phyloP scores from a whole-genome alignment of 116 monocot species.

The Trichopus zeylanicus region DNA sequence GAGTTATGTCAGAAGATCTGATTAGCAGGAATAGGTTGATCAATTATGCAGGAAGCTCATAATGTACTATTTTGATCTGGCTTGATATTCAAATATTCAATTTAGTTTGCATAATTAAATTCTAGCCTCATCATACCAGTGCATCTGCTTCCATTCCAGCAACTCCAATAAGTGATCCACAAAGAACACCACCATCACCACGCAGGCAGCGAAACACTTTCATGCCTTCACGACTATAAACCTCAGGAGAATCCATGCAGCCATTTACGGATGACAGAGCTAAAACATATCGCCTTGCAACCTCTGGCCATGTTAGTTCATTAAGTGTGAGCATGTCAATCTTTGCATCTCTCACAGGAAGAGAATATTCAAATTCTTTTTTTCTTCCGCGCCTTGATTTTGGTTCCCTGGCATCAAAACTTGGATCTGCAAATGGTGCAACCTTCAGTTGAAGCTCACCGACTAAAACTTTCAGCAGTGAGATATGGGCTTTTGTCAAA shows the following conservation, averaged over 20 bases:
- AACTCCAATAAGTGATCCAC: constrained; percentile 84
- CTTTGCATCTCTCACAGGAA: constrained; percentile 48
- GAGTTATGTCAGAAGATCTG: too few species aligned
- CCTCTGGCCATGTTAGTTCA: constrained; percentile 93
- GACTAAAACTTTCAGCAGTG: constrained; percentile 75
- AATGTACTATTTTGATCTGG: too few species aligned
- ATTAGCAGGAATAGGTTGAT: too few species aligned
- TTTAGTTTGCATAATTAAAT: too few species aligned
- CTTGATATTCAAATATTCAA: too few species aligned
- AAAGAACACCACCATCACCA: constrained; percentile 94
- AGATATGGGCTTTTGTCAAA: constrained; percentile 59
- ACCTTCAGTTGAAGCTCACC: constrained; percentile 62
- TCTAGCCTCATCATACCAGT: constrained; percentile 46
- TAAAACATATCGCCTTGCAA: constrained; percentile 84
- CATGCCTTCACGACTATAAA: constrained; percentile 56
- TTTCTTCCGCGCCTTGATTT: constrained; percentile 82
- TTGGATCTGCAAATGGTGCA: constrained; percentile 68
- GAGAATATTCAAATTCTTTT: constrained; percentile 49
- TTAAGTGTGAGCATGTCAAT: constrained; percentile 57
- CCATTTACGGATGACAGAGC: constrained; percentile 51
- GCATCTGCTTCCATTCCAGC: constrained; percentile 97
- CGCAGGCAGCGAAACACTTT: constrained; percentile 84
- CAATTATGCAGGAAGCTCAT: too few species aligned
- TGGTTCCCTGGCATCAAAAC: constrained; percentile 57
- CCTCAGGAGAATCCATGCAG: constrained; percentile 57